Percentiles rank a stretch among this genome's conserved stretches.
Evolutionary conservation across 768 basidiomycete genomes (phyloP).

Genomic region (Mrakia blollopis): DNA sequence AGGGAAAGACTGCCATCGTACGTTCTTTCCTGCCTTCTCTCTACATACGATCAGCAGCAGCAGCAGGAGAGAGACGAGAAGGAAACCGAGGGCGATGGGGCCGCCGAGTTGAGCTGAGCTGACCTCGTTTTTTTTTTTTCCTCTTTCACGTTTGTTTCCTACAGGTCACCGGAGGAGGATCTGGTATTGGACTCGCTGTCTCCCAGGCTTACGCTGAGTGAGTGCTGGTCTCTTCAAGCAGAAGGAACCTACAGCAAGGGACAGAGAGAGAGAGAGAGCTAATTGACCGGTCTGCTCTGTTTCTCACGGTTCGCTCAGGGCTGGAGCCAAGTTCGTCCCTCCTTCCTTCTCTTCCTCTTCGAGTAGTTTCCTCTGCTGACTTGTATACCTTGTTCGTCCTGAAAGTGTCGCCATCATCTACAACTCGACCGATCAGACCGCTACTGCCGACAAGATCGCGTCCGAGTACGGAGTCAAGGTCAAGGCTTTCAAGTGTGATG

Average conservation of each 20-base stretch:
- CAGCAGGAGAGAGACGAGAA: too few relatives aligned
- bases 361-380: not conserved
- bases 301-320: not conserved
- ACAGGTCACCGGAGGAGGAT: constrained; percentile 13
- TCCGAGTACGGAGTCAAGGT: constrained; percentile 29
- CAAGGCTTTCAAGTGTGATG: constrained; percentile 32
- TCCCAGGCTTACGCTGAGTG: constrained; percentile 32
- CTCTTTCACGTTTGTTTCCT: not conserved
- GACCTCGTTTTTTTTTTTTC: not conserved
- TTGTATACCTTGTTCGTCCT: not conserved
- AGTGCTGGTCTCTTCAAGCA: too few relatives aligned
- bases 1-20: constrained; percentile 34
- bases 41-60: not conserved
- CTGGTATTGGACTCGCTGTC: constrained; percentile 33
- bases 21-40: not conserved
- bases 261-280: too few relatives aligned
- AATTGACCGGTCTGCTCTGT: too few relatives aligned
- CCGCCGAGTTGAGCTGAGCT: not conserved
- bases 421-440: constrained; percentile 28
- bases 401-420: constrained; percentile 31
- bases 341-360: not conserved
- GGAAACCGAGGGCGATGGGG: not conserved
- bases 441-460: constrained; percentile 29
- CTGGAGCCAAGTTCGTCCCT: constrained; percentile 27
- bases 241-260: too few relatives aligned